Percentiles rank a stretch among this genome's conserved stretches.
phyloP scores from a whole-genome alignment of 1,284 basidiomycete genomes.

The Cryptococcus sp. region DNA sequence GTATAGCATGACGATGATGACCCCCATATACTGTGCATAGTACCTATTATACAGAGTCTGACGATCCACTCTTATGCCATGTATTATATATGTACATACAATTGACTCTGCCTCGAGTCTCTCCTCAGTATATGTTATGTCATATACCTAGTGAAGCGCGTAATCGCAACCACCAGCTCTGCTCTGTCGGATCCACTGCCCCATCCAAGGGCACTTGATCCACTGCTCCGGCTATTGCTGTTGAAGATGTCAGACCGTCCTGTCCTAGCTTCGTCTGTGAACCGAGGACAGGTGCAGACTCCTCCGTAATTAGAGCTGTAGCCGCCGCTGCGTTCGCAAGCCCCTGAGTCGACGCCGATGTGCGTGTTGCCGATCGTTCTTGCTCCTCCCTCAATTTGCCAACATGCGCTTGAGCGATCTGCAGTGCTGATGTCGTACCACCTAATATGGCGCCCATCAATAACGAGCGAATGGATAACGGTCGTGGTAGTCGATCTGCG shows the following conservation, averaged over 20 bases:
- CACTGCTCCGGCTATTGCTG: neutral
- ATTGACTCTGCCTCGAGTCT: no score
- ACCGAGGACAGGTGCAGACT: slow-evolving; percentile 6
- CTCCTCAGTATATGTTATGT: no score
- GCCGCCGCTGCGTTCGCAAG: neutral
- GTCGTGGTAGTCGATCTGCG: slow-evolving; percentile 45
- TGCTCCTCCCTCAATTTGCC: slow-evolving; percentile 26
- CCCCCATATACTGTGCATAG: no score
- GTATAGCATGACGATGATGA: no score
- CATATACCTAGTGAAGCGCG: slow-evolving; percentile 1
- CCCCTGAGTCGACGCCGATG: neutral
- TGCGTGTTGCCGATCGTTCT: slow-evolving; percentile 2
- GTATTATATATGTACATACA: slow-evolving; percentile 2
- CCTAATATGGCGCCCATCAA: slow-evolving; percentile 43
- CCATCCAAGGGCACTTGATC: slow-evolving; percentile 12
- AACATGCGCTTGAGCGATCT: slow-evolving; percentile 40
- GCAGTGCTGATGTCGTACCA: slow-evolving; percentile 30
- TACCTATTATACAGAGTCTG: no score
- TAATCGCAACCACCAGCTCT: slow-evolving; percentile 8
- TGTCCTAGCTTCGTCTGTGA: no score
- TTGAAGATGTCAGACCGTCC: no score
- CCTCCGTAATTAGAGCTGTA: slow-evolving; percentile 9
- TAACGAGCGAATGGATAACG: slow-evolving; percentile 36
- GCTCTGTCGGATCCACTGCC: neutral
- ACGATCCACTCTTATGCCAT: neutral